Percentiles rank a stretch among this genome's conserved stretches.
These are phyloP conservation scores for Neopestalotiopsis sp. DNA, from an alignment of 2,329 filamentous ascomycete genomes.

Conservation along the genomic window DNA sequence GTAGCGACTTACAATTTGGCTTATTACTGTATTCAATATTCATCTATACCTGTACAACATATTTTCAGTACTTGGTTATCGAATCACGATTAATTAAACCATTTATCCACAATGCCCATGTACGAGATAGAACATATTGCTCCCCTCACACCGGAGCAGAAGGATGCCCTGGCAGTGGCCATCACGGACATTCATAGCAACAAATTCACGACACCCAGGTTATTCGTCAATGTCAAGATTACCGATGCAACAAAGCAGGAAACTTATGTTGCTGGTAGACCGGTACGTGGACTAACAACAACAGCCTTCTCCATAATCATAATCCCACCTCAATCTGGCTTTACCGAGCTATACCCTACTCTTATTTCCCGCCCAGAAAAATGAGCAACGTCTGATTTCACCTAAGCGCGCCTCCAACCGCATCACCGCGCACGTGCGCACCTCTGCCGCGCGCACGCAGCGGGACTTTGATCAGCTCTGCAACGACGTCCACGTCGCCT, in stretches of 20 bases:
- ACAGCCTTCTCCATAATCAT: neutral
- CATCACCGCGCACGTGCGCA: constrained; percentile 14
- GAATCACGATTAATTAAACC: constrained; percentile 6
- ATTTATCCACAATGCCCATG: constrained; percentile 41
- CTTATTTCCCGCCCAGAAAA: no score
- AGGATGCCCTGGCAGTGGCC: constrained; percentile 42
- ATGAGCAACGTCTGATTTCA: neutral
- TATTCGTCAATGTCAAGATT: constrained; percentile 51
- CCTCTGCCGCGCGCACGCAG: constrained; percentile 10
- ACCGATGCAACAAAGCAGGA: constrained; percentile 29
- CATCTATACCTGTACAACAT: neutral
- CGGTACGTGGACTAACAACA: constrained; percentile 21
- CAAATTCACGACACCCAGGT: constrained; percentile 45
- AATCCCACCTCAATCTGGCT: neutral
- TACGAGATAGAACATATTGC: constrained; percentile 48
- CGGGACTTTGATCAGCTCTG: constrained; percentile 16
- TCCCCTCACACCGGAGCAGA: constrained; percentile 38
- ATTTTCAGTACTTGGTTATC: no score
- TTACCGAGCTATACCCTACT: neutral
- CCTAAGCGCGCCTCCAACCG: constrained; percentile 15
- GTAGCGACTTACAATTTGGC: no score
- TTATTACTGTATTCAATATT: neutral
- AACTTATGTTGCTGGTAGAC: constrained; percentile 43
- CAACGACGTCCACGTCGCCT: constrained; percentile 10
- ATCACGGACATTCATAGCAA: constrained; percentile 47